Evolutionary conservation across 371 early-diverging fungal genomes (phyloP).

Genomic region (Apophysomyces variabilis): DNA sequence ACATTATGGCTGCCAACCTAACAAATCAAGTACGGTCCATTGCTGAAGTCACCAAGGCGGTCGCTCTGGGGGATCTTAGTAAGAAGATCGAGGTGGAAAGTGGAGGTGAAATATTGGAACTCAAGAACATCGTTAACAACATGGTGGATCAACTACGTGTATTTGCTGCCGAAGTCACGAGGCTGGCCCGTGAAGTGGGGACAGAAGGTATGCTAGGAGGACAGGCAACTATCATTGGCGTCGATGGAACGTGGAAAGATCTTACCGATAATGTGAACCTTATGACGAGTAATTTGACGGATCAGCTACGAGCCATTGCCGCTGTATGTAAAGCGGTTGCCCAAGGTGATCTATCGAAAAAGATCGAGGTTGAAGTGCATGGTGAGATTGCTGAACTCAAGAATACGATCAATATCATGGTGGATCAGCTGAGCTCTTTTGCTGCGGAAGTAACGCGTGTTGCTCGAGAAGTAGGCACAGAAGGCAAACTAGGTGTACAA

Average conservation of each 20-base stretch:
- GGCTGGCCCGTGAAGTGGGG: constrained; percentile 44
- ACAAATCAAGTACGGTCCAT: constrained; percentile 33
- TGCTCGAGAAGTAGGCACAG: constrained; percentile 53
- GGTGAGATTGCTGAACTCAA: constrained; percentile 48
- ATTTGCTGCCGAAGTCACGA: constrained; percentile 34
- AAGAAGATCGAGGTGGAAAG: constrained; percentile 20
- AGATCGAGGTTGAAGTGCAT: constrained; percentile 32
- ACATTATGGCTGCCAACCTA: constrained; percentile 31
- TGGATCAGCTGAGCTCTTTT: constrained; percentile 48
- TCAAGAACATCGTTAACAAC: constrained; percentile 49
- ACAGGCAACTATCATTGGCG: constrained; percentile 42
- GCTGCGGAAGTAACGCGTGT: constrained; percentile 50
- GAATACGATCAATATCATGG: constrained; percentile 52
- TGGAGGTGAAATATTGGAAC: constrained; percentile 52
- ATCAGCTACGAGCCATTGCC: constrained; percentile 58
- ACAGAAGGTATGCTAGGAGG: constrained; percentile 42
- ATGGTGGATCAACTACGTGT: constrained; percentile 39
- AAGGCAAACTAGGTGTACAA: constrained; percentile 46
- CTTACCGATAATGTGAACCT: constrained; percentile 64
- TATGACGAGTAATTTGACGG: constrained; percentile 61
- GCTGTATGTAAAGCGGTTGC: constrained; percentile 61
- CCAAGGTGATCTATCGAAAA: constrained; percentile 49
- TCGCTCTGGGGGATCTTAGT: constrained; percentile 23
- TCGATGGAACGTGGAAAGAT: constrained; percentile 61
- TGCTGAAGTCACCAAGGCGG: constrained; percentile 37